Conservation (phyloP, 2,329 filamentous ascomycete species). For the Colletotrichum graminicola region DNA sequence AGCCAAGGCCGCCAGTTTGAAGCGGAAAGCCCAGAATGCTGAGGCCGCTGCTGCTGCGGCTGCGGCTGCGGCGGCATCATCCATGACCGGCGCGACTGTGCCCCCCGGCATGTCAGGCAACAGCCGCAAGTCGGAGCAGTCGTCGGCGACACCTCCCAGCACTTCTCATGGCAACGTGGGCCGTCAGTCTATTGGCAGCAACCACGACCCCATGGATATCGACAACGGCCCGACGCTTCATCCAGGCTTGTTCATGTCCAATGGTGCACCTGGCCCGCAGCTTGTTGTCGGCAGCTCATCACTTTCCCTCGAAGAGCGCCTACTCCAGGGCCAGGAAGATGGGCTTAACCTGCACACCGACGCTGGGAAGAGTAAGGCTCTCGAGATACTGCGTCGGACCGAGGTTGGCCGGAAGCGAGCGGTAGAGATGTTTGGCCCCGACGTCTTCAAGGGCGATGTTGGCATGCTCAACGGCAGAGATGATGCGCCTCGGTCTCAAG, state of each 20-base stretch:
- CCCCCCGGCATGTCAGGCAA: conserved; percentile 21
- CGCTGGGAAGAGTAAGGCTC: conserved; percentile 61
- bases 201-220: conserved; percentile 56
- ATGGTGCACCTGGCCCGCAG: conserved; percentile 56
- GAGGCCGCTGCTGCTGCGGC: conserved; percentile 61
- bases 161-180: conserved; percentile 45
- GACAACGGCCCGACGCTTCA: conserved; percentile 55
- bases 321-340: conserved; percentile 62
- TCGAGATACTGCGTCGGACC: conserved; percentile 65
- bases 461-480: conserved; percentile 42
- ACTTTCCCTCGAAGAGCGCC: conserved; percentile 63
- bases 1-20: conserved; percentile 79
- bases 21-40: conserved; percentile 76
- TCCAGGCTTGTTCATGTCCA: conserved; percentile 56
- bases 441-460: conserved; percentile 57
- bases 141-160: conserved; percentile 42
- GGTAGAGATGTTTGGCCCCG: conserved; percentile 63
- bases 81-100: conserved; percentile 32
- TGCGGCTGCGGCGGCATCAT: conserved; percentile 42
- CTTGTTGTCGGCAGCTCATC: conserved; percentile 55
- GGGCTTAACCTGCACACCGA: conserved; percentile 60
- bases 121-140: conserved; percentile 40
- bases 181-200: conserved; percentile 43
- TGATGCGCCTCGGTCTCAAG: conserved; percentile 45
- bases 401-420: conserved; percentile 64